Evolutionary conservation across 331 rosid species (phyloP).

Genomic region (Arachis monticola): DNA sequence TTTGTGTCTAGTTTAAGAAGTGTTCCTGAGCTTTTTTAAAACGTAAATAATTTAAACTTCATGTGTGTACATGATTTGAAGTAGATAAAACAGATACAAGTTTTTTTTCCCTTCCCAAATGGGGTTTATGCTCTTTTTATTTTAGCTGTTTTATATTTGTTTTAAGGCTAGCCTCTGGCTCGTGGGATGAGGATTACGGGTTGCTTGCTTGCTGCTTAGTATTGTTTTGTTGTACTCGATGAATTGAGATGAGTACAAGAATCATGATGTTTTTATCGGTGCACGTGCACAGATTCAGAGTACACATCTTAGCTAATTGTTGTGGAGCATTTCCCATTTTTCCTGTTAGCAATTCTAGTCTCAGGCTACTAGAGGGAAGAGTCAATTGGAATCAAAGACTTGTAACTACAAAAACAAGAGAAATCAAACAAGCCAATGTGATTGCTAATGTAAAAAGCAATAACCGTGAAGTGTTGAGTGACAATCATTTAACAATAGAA

Average conservation of each 20-base stretch:
- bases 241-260: conserved; percentile 54
- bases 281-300: conserved; percentile 57
- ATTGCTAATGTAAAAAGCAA: conserved; percentile 42
- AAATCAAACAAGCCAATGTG: neutral
- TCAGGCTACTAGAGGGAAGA: conserved; percentile 52
- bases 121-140: conserved; percentile 1
- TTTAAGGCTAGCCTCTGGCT: conserved; percentile 46
- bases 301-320: conserved; percentile 45
- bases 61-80: neutral
- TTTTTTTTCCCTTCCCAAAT: neutral
- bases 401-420: conserved; percentile 58
- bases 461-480: conserved; percentile 50
- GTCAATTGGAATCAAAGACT: conserved; percentile 57
- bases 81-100: neutral
- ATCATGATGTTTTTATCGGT: conserved; percentile 50
- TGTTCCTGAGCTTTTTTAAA: neutral
- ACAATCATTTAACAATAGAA: conserved; percentile 40
- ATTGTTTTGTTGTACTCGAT: conserved; percentile 19
- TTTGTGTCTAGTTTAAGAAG: too few species aligned
- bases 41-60: conserved; percentile 4
- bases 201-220: conserved; percentile 12
- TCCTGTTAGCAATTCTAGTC: conserved; percentile 39
- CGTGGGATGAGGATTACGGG: conserved; percentile 14
- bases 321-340: conserved; percentile 47
- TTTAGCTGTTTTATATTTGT: conserved; percentile 21